These are phyloP conservation scores for Talaromyces borbonicus DNA, from an alignment of 495 filamentous ascomycete species.

Conservation along the genomic window DNA sequence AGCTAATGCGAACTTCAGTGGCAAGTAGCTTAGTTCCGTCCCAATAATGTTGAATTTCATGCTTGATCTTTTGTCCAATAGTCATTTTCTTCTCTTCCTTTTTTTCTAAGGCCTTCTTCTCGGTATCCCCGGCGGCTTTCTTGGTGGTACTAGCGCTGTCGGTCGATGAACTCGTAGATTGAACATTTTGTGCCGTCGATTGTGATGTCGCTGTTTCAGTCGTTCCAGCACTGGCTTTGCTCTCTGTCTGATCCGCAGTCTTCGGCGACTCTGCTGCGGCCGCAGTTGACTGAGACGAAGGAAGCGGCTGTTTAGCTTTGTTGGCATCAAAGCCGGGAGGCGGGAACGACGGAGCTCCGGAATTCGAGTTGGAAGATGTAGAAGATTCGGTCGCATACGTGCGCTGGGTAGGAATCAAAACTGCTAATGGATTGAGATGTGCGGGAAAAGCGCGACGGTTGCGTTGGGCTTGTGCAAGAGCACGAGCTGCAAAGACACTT, in stretches of 20 bases:
- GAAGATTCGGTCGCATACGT: constrained; percentile 65
- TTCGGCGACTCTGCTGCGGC: constrained; percentile 24
- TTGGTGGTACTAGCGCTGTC: constrained; percentile 8
- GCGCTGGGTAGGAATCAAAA: constrained; percentile 51
- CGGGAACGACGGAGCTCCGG: constrained; percentile 50
- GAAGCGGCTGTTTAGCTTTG: constrained; percentile 78
- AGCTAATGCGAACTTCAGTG: constrained; percentile 87
- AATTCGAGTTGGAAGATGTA: constrained; percentile 39
- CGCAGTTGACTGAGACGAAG: no score
- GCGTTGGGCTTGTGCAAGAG: constrained; percentile 43
- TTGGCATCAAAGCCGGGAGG: constrained; percentile 92
- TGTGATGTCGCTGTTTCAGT: not conserved
- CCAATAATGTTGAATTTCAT: constrained; percentile 90
- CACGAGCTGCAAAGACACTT: constrained; percentile 26
- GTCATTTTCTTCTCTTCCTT: constrained; percentile 83
- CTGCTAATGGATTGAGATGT: constrained; percentile 52
- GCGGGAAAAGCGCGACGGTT: constrained; percentile 48
- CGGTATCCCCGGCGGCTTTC: constrained; percentile 20
- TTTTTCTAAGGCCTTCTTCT: constrained; percentile 49
- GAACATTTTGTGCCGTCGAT: not conserved
- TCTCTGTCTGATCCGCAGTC: constrained; percentile 20
- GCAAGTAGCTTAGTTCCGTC: constrained; percentile 97
- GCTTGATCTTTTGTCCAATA: constrained; percentile 83
- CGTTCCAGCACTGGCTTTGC: not conserved
- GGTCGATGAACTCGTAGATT: not conserved